Conservation (phyloP, 1,284 basidiomycete genomes). For the Papiliotrema nemorosa region DNA sequence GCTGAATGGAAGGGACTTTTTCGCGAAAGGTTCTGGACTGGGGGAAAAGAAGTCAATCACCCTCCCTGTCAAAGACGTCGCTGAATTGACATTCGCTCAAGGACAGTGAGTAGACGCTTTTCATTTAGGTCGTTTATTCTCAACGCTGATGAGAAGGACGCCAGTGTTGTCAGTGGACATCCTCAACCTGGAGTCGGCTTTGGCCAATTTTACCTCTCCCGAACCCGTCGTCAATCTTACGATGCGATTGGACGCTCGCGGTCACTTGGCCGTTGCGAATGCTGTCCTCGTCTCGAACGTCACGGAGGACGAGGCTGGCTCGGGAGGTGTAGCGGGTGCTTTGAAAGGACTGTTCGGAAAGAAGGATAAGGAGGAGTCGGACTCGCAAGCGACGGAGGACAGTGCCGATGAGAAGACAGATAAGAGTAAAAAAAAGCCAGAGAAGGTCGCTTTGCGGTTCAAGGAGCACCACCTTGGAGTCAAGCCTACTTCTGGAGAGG, state of each 20-base stretch:
- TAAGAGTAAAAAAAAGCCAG: slow-evolving; percentile 40
- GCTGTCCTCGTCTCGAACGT: slow-evolving; percentile 63
- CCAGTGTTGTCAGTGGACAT: slow-evolving; percentile 21
- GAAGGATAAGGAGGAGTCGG: slow-evolving; percentile 27
- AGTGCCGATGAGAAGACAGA: slow-evolving; percentile 31
- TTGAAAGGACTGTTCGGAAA: slow-evolving; percentile 77
- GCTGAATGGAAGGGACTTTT: slow-evolving; percentile 54
- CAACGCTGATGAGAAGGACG: background rate
- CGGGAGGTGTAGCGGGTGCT: slow-evolving; percentile 68
- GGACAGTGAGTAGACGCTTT: slow-evolving; percentile 46
- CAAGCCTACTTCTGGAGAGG: slow-evolving; percentile 65
- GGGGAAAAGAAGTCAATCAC: slow-evolving; percentile 79
- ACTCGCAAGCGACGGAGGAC: slow-evolving; percentile 51
- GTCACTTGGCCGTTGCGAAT: slow-evolving; percentile 67
- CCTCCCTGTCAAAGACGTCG: slow-evolving; percentile 74
- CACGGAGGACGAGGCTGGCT: slow-evolving; percentile 63
- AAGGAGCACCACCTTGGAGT: slow-evolving; percentile 62
- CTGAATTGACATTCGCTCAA: slow-evolving; percentile 68
- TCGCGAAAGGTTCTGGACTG: slow-evolving; percentile 67
- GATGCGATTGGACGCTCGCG: slow-evolving; percentile 73
- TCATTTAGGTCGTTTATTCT: background rate
- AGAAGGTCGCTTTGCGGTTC: slow-evolving; percentile 57
- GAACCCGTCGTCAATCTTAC: slow-evolving; percentile 68
- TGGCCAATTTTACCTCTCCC: slow-evolving; percentile 42
- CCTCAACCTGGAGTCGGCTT: slow-evolving; percentile 28